phyloP scores from a whole-genome alignment of 345 rosid genomes.

The Nephelium lappaceum region DNA sequence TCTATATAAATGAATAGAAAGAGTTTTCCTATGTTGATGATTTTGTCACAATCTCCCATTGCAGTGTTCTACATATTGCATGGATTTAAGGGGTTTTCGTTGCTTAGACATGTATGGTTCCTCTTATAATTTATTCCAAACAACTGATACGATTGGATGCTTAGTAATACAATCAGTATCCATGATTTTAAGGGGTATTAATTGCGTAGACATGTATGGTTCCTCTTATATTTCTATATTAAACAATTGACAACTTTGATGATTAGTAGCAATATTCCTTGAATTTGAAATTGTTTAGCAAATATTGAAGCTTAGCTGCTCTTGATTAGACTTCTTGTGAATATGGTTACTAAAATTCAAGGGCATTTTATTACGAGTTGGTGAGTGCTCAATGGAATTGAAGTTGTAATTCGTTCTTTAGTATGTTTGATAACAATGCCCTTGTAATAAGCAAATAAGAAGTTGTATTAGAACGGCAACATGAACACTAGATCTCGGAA shows the following conservation, averaged over 20 bases:
- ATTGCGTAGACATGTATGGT: not conserved
- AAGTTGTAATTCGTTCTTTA: not conserved
- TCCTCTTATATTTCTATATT: not conserved
- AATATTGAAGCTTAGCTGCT: not conserved
- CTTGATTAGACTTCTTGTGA: not conserved
- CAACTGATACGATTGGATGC: not conserved
- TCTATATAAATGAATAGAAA: not conserved
- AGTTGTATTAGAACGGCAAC: not conserved
- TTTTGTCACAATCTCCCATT: not conserved
- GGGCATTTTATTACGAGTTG: not conserved
- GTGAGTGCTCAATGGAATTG: not conserved
- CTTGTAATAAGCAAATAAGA: not conserved
- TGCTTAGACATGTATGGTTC: not conserved
- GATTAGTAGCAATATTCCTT: not conserved
- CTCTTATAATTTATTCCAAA: not conserved
- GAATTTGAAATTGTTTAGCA: not conserved
- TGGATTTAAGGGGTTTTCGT: not conserved
- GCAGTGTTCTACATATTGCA: not conserved
- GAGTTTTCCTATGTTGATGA: not conserved
- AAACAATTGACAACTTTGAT: not conserved
- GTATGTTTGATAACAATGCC: not conserved
- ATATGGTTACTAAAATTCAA: not conserved
- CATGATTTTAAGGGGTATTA: not conserved
- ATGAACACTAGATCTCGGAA: not conserved
- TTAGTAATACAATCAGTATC: not conserved